Percentiles rank a stretch among this genome's conserved stretches.
Evolutionary conservation across 164 flowering plant species (phyloP).

Genomic region (Annona squamosa): DNA sequence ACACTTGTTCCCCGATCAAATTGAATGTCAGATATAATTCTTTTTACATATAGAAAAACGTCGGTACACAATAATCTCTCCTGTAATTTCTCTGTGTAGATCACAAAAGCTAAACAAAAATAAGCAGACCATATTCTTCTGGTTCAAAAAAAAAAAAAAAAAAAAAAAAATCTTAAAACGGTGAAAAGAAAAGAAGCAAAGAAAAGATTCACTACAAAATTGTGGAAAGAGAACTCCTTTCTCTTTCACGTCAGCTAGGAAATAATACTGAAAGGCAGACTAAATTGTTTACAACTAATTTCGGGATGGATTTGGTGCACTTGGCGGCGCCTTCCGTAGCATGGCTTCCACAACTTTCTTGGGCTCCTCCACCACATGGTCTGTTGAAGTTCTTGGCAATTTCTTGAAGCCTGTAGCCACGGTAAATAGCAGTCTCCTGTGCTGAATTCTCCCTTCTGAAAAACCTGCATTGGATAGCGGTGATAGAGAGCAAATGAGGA

Average conservation of each 20-base stretch:
- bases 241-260: not conserved
- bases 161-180: not conserved
- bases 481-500: slow-evolving; percentile 13
- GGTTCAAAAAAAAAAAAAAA: not conserved
- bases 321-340: slow-evolving; percentile 40
- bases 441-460: not conserved
- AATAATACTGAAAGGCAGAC: no score
- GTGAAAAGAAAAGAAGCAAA: not conserved
- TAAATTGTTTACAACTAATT: slow-evolving; percentile 21
- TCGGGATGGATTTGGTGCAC: slow-evolving; percentile 49
- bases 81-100: slow-evolving; percentile 3
- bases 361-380: slow-evolving; percentile 24
- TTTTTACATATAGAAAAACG: not conserved
- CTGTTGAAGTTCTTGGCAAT: not conserved
- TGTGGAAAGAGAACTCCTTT: slow-evolving; percentile 5
- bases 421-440: slow-evolving; percentile 27
- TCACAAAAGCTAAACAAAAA: not conserved
- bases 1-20: not conserved
- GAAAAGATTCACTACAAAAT: slow-evolving; percentile 6
- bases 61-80: not conserved
- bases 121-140: not conserved
- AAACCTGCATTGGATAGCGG: slow-evolving; percentile 11
- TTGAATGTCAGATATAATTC: not conserved
- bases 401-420: slow-evolving; percentile 15
- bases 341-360: slow-evolving; percentile 56